Base-by-base conservation (phyloP, 805 yeast genomes). In the Wickerhamiella qilinensis region DNA sequence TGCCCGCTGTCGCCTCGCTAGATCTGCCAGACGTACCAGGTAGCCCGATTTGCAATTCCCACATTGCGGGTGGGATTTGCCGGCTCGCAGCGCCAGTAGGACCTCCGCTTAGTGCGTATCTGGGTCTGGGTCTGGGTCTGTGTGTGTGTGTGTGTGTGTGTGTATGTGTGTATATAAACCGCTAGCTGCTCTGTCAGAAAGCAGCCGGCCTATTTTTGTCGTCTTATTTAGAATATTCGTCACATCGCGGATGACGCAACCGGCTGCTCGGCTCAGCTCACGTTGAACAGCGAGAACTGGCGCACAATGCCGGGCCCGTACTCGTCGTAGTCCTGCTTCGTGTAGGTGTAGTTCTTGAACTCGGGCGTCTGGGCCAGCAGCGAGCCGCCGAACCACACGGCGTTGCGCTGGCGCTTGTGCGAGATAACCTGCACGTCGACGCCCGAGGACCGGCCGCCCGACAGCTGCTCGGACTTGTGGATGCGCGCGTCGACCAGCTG, bases 361-460 rank as follows among this genome's bases (percentile, higher is more conserved):
- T 91, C 98, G 18, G 93, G 76, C 9, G 99, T 91, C 65, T 88
- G 97, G 1, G 99, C 97, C 56, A 91, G 69, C 49, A 91, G 65
- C 17, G 94, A 81, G 49, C 99, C 99, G 51, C 99, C 99, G 57
- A 88, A 91, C 99, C 99, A 91, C 42, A 91, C 99, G 3, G 99
- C 99, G 55, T 91, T 84, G 59, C 95, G 74, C 66, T 91, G 99
- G 63, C 91, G 81, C 67, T 88, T 85, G 65, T 91, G 99, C 21
- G 93, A 75, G 48, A 91, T 86, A 44, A 91, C 99, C 63, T 83
- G 93, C 40, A 91, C 99, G 41, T 85, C 93, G 37, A 91, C 93
- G 58, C 99, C 99, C 22, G 93, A 79, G 20, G 93, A 77, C 40
- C 78, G 78, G 14, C 74, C 65, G 30, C 76, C 76, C 51, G 85